These are phyloP conservation scores for Cercospora canescens DNA, from an alignment of 2,329 filamentous ascomycete species.

Conservation along the genomic window DNA sequence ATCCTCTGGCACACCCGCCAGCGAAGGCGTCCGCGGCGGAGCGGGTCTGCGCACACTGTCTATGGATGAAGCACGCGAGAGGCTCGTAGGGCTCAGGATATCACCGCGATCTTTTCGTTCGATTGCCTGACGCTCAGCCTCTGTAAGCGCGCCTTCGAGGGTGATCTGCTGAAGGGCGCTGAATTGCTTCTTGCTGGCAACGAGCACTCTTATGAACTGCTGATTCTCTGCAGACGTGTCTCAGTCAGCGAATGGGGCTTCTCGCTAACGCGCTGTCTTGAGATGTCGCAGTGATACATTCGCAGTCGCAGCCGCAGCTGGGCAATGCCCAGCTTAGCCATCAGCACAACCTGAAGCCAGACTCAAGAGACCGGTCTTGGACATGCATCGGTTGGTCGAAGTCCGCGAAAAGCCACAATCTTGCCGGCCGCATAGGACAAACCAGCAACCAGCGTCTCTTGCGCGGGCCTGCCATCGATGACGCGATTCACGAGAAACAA, in stretches of 20 bases:
- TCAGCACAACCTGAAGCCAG: neutral
- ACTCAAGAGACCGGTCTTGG: neutral
- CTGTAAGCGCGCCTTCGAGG: conserved; percentile 85
- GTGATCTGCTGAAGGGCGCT: conserved; percentile 85
- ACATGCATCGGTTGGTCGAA: neutral
- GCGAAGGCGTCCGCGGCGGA: conserved; percentile 54
- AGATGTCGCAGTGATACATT: neutral
- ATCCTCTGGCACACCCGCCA: conserved; percentile 67
- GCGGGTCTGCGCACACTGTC: conserved; percentile 69
- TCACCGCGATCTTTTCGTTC: conserved; percentile 57
- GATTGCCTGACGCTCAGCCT: conserved; percentile 78
- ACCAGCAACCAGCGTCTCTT: neutral
- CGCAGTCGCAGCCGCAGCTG: neutral
- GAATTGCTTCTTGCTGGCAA: conserved; percentile 79
- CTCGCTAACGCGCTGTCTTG: neutral
- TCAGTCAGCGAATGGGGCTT: neutral
- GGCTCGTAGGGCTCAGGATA: conserved; percentile 34
- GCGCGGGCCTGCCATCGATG: neutral
- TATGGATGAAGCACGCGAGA: conserved; percentile 57
- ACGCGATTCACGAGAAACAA: neutral
- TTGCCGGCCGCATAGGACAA: neutral
- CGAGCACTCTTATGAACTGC: conserved; percentile 74
- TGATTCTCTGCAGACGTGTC: conserved; percentile 63
- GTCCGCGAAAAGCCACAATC: neutral
- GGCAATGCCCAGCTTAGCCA: neutral